Percentiles rank a stretch among this genome's conserved stretches.
Conservation (phyloP, 2,329 filamentous ascomycete species). For the Pseudogymnoascus sp. region DNA sequence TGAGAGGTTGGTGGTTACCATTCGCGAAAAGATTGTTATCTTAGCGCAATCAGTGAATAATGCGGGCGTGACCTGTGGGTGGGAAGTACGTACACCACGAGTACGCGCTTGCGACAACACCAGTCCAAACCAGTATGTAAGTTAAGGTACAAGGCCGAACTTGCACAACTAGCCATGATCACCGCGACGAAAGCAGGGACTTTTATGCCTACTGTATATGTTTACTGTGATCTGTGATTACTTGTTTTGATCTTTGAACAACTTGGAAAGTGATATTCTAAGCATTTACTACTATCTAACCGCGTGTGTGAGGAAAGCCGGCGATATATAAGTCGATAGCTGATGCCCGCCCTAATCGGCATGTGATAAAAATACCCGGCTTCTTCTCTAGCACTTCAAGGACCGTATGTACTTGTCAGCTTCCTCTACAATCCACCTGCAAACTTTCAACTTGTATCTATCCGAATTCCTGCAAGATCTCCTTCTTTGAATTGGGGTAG, state of each 20-base stretch:
- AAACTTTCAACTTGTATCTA: background rate
- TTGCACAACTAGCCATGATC: background rate
- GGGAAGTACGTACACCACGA: background rate
- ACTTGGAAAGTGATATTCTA: background rate
- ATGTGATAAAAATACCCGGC: background rate
- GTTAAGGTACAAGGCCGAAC: constrained; percentile 3
- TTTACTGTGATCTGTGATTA: background rate
- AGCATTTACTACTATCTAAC: background rate
- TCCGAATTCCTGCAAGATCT: background rate
- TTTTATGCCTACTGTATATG: background rate
- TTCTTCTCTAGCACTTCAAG: background rate
- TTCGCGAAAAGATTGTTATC: constrained; percentile 10
- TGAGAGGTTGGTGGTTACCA: background rate
- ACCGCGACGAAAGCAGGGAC: background rate
- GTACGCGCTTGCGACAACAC: background rate
- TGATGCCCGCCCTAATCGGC: background rate
- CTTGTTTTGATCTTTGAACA: background rate
- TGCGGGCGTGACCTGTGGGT: background rate
- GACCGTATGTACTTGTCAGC: background rate
- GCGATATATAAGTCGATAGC: background rate
- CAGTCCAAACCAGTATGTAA: background rate
- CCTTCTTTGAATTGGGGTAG: background rate
- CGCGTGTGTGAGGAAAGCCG: background rate
- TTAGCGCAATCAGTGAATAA: constrained; percentile 10
- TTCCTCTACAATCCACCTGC: background rate